phyloP scores from a whole-genome alignment of 768 basidiomycete species.

The Udeniomyces megalosporus region DNA sequence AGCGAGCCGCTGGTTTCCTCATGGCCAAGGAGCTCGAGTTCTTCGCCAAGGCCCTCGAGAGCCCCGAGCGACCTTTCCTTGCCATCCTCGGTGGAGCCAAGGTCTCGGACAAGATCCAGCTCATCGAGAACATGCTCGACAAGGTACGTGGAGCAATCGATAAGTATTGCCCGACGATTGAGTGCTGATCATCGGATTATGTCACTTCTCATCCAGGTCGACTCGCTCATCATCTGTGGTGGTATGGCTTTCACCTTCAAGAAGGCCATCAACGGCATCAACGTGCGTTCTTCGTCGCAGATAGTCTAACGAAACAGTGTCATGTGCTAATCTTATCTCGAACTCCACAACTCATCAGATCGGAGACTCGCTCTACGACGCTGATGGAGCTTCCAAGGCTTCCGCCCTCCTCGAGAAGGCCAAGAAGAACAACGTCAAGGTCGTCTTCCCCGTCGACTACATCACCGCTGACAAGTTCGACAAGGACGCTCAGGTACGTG shows the following conservation, averaged over 20 bases:
- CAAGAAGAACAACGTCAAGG: conserved; percentile 72
- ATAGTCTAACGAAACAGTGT: no score
- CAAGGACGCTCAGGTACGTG: conserved; percentile 63
- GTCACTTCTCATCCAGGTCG: conserved; percentile 79
- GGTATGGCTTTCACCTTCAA: conserved; percentile 99
- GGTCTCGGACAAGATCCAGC: conserved; percentile 95
- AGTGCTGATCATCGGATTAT: no score
- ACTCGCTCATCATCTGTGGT: conserved; percentile 89
- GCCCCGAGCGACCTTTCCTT: conserved; percentile 86
- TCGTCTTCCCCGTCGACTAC: conserved; percentile 91
- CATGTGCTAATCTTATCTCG: not conserved
- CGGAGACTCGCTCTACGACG: conserved; percentile 85
- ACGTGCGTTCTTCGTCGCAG: conserved; percentile 37
- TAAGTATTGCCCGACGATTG: no score
- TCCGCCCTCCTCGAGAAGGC: conserved; percentile 72
- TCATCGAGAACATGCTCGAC: conserved; percentile 98
- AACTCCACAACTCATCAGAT: conserved; percentile 40
- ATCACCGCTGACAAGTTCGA: conserved; percentile 88
- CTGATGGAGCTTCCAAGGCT: conserved; percentile 75
- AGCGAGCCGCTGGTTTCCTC: conserved; percentile 86
- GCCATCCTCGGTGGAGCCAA: conserved; percentile 98
- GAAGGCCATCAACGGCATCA: conserved; percentile 66
- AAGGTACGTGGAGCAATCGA: conserved; percentile 54
- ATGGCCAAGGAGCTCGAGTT: conserved; percentile 98
- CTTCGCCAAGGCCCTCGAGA: conserved; percentile 87